Conservation (phyloP, 148 eudicot genomes). For the Bassia scoparia region DNA sequence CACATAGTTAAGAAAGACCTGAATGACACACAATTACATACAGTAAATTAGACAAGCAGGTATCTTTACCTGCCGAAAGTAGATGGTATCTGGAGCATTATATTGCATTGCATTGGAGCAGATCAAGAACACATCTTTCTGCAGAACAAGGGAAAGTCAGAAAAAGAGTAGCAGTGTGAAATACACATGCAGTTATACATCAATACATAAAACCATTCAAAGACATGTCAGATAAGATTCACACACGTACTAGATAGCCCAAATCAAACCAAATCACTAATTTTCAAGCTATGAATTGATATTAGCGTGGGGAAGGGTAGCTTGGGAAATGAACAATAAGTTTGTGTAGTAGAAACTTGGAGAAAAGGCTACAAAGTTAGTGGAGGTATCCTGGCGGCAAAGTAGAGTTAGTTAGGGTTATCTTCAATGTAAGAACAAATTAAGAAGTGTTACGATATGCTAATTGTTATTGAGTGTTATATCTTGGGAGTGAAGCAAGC, state of each 20-base stretch:
- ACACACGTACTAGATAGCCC: neutral
- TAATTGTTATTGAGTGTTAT: no score
- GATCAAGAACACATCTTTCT: slow-evolving; percentile 74
- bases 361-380: no score
- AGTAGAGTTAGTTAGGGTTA: no score
- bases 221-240: neutral
- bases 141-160: slow-evolving; percentile 26
- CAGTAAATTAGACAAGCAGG: neutral
- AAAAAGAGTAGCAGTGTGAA: neutral
- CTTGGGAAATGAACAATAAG: no score
- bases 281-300: no score
- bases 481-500: no score
- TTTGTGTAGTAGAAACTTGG: no score
- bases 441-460: no score
- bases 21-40: no score
- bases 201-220: neutral
- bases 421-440: no score
- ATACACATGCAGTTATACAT: neutral
- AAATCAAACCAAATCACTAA: neutral
- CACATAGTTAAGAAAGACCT: neutral
- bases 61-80: slow-evolving; percentile 79
- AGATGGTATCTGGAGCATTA: slow-evolving; percentile 78
- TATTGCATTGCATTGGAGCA: slow-evolving; percentile 96
- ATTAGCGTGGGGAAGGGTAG: no score
- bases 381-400: no score